Conservation (phyloP, 1,284 basidiomycete genomes). For the Sphagnurus paluster region DNA sequence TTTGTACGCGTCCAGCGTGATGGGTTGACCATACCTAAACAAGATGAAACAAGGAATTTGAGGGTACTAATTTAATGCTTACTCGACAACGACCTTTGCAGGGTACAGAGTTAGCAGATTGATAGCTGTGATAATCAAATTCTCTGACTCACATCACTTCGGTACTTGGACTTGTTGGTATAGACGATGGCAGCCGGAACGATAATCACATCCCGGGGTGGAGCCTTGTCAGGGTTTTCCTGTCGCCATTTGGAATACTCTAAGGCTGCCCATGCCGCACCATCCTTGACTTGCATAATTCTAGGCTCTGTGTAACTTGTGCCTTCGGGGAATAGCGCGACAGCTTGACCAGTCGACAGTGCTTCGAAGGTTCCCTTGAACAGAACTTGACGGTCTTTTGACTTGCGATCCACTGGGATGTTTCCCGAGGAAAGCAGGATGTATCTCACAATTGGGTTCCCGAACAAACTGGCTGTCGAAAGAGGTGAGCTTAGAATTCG, state of each 20-base stretch:
- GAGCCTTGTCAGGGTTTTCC: conserved; percentile 47
- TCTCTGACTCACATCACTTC: conserved; percentile 65
- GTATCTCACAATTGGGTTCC: conserved; percentile 69
- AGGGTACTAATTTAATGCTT: conserved; percentile 25
- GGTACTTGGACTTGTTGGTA: conserved; percentile 93
- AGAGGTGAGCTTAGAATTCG: conserved; percentile 3
- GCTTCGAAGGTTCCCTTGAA: conserved; percentile 91
- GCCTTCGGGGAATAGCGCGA: conserved; percentile 95
- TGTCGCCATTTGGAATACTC: conserved; percentile 85
- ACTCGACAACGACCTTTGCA: conserved; percentile 70
- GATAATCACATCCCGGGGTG: conserved; percentile 49
- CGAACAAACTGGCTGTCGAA: conserved; percentile 67
- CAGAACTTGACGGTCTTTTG: conserved; percentile 86
- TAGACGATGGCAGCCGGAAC: conserved; percentile 91
- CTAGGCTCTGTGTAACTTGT: conserved; percentile 88
- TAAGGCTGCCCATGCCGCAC: conserved; percentile 92
- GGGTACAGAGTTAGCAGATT: not conserved
- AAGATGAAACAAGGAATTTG: conserved; percentile 4
- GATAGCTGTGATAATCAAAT: not conserved
- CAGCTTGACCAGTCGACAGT: conserved; percentile 73
- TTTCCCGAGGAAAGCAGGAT: conserved; percentile 90
- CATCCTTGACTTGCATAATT: conserved; percentile 94
- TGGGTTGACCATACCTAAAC: conserved; percentile 77
- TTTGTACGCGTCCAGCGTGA: conserved; percentile 73
- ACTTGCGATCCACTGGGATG: conserved; percentile 94